Conservation (phyloP, 2,329 filamentous ascomycete genomes). For the Talaromyces islandicus region DNA sequence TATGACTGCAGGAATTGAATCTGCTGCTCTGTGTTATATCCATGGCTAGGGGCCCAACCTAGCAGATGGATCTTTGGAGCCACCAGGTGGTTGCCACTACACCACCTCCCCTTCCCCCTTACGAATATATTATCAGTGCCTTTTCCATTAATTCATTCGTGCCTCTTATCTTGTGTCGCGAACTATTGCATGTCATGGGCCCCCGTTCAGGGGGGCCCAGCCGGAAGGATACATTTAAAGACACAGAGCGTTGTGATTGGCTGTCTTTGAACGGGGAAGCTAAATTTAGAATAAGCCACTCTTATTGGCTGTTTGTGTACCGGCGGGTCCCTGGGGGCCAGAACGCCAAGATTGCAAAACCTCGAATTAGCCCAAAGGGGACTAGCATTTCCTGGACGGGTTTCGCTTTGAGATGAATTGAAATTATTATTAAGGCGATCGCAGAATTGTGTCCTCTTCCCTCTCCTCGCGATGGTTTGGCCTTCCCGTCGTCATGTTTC, state of each 20-base stretch:
- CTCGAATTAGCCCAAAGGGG: neutral
- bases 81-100: too few relatives aligned
- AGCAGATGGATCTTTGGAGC: too few relatives aligned
- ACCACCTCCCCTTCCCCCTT: too few relatives aligned
- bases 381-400: neutral
- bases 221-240: neutral
- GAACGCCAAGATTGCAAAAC: neutral
- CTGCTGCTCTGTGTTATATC: too few relatives aligned
- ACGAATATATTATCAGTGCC: slow-evolving; percentile 33
- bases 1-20: too few relatives aligned
- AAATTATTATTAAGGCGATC: neutral
- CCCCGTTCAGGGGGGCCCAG: slow-evolving; percentile 4
- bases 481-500: neutral
- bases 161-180: slow-evolving; percentile 33
- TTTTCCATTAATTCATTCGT: slow-evolving; percentile 34
- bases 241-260: neutral
- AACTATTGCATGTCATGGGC: slow-evolving; percentile 28
- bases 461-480: neutral
- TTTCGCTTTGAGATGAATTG: neutral
- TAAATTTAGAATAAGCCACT: neutral
- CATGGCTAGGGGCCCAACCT: too few relatives aligned
- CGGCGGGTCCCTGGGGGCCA: neutral
- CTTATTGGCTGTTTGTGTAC: neutral
- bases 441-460: neutral
- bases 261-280: neutral